A percentile compares a stretch with the other conserved stretches of the same genome.
These are phyloP conservation scores for Coprinopsis strossmayeri DNA, from an alignment of 768 basidiomycete genomes.

Conservation along the genomic window DNA sequence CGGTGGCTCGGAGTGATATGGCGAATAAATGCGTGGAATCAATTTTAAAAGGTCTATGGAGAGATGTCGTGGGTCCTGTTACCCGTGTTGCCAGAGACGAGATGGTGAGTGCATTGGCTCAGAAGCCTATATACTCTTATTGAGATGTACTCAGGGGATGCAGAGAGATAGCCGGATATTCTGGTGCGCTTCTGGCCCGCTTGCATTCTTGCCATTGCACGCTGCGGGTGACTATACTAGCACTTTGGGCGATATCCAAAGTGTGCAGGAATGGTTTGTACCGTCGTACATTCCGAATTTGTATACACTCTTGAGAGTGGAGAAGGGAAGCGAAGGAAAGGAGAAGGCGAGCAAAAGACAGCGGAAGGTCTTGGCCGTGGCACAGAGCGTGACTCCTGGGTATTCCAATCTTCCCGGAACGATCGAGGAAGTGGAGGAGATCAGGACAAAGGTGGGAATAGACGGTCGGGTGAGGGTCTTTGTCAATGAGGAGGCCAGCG, in stretches of 20 bases:
- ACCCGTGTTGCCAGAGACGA: background rate
- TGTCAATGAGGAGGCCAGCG: constrained; percentile 1
- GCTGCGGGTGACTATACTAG: constrained; percentile 5
- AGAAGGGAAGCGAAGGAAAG: background rate
- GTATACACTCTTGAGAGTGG: background rate
- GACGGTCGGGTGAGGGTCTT: background rate
- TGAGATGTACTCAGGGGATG: background rate
- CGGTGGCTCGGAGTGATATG: background rate
- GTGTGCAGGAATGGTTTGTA: constrained; percentile 1
- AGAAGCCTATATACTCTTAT: background rate
- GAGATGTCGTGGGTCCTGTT: background rate
- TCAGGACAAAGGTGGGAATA: background rate
- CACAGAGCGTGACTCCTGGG: background rate
- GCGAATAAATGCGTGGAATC: too few relatives aligned
- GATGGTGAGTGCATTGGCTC: background rate
- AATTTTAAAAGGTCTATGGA: background rate
- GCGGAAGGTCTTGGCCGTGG: background rate
- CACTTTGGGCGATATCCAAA: background rate
- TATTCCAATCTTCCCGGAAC: constrained; percentile 8
- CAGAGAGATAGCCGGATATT: too few relatives aligned
- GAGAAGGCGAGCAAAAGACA: background rate
- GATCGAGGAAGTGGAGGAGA: constrained; percentile 1
- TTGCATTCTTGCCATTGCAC: constrained; percentile 8
- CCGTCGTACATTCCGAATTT: constrained; percentile 7
- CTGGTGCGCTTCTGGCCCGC: constrained; percentile 8